Conservation (phyloP, 2,329 filamentous ascomycete species). For the Xylariaceae sp. region DNA sequence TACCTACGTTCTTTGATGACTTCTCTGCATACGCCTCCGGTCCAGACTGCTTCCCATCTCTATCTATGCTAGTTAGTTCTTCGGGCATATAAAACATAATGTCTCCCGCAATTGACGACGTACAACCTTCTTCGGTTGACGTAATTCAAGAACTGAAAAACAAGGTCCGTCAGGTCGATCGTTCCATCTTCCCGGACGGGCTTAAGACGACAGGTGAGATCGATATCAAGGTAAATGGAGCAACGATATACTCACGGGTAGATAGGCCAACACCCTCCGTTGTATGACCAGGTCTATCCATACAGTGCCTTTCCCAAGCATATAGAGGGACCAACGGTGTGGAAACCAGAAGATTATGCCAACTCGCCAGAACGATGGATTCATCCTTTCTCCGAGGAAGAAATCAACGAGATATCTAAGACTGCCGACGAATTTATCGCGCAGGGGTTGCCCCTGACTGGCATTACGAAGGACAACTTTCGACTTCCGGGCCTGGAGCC, state of each 20-base stretch:
- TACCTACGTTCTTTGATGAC: constrained; percentile 13
- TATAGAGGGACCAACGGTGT: constrained; percentile 68
- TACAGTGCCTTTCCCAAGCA: constrained; percentile 68
- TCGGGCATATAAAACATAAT: constrained; percentile 21
- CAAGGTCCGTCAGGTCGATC: constrained; percentile 31
- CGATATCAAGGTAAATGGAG: not conserved
- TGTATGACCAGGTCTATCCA: constrained; percentile 62
- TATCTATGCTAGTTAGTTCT: constrained; percentile 1
- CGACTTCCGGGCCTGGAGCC: constrained; percentile 57
- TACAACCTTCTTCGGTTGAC: constrained; percentile 23
- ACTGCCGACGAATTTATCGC: constrained; percentile 66
- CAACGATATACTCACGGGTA: constrained; percentile 9
- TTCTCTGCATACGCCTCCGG: constrained; percentile 7
- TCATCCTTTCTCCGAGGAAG: constrained; percentile 63
- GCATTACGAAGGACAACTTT: constrained; percentile 63
- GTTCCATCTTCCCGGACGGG: constrained; percentile 63
- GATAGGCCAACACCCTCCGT: constrained; percentile 65
- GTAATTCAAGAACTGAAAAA: constrained; percentile 29
- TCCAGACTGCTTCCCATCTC: not conserved
- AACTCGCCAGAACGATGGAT: constrained; percentile 68
- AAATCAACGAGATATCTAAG: constrained; percentile 62
- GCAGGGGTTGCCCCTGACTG: constrained; percentile 63
- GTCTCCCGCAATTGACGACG: constrained; percentile 35
- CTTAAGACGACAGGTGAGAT: constrained; percentile 55
- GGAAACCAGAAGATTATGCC: constrained; percentile 65